Evolutionary conservation across 1,284 basidiomycete genomes (phyloP).

Genomic region (Sphaerobolus stellatus): DNA sequence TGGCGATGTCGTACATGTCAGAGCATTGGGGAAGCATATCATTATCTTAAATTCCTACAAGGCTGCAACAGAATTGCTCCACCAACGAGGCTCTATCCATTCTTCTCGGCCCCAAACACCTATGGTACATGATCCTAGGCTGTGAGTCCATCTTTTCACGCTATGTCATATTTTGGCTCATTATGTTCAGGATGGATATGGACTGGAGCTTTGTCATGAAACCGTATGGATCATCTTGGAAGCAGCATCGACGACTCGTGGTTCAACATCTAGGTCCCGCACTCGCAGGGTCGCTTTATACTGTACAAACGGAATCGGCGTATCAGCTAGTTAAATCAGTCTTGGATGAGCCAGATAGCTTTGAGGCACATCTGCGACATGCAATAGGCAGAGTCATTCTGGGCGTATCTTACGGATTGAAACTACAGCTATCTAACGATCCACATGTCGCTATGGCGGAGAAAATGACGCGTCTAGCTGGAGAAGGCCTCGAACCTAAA

Average conservation of each 20-base stretch:
- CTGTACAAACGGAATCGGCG: not conserved
- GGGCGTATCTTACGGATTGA: not conserved
- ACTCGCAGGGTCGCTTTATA: not conserved
- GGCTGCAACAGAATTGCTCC: slow-evolving; percentile 33
- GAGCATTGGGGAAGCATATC: slow-evolving; percentile 35
- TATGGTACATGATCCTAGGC: slow-evolving; percentile 17
- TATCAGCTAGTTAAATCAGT: not conserved
- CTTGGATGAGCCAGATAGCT: not conserved
- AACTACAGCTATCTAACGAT: not conserved
- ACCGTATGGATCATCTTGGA: too few species aligned
- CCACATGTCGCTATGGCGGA: not conserved
- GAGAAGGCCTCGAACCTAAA: not conserved
- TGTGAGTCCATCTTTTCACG: not conserved
- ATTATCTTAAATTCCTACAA: slow-evolving; percentile 33
- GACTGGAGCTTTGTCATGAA: too few species aligned
- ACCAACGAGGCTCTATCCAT: slow-evolving; percentile 31
- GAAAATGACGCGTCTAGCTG: not conserved
- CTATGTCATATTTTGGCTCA: too few species aligned
- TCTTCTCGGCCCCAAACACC: slow-evolving; percentile 31
- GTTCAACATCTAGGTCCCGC: not conserved
- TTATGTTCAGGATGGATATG: too few species aligned
- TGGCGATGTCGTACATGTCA: slow-evolving; percentile 22
- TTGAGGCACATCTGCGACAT: not conserved
- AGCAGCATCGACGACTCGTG: too few species aligned
- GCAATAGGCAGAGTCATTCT: not conserved